phyloP scores from a whole-genome alignment of 345 rosid genomes.

The Garcia nutans region DNA sequence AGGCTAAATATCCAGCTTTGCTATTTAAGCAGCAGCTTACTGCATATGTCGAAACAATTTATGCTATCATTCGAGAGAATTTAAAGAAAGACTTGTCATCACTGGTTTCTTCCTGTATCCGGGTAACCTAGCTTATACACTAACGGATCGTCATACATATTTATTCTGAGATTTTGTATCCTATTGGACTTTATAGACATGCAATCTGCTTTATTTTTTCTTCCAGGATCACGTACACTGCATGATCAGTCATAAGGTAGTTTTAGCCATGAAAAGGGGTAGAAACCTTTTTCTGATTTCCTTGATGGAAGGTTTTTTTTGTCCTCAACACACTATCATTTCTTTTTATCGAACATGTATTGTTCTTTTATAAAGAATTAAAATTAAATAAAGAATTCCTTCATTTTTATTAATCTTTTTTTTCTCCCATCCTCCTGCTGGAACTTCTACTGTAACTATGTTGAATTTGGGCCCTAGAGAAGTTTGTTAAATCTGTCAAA shows the following conservation, averaged over 20 bases:
- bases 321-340: no score
- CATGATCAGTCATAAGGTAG: neutral
- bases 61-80: constrained; percentile 91
- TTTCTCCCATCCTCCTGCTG: neutral
- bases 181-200: neutral
- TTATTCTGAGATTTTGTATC: neutral
- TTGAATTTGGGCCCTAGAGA: no score
- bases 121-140: constrained; percentile 39
- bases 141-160: neutral
- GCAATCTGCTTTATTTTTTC: neutral
- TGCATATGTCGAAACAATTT: constrained; percentile 91
- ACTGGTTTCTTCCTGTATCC: constrained; percentile 76
- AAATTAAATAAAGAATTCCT: no score
- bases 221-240: constrained; percentile 1
- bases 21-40: constrained; percentile 97
- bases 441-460: neutral
- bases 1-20: constrained; percentile 93
- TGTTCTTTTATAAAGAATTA: neutral
- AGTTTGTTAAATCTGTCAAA: no score
- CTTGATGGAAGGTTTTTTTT: neutral
- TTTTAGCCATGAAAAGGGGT: neutral
- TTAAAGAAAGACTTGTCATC: constrained; percentile 80
- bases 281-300: neutral
- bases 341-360: neutral
- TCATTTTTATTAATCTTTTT: neutral